A percentile compares a stretch with the other conserved stretches of the same genome.
These are phyloP conservation scores for Penicillium sp. DNA, from an alignment of 2,329 filamentous ascomycete genomes.

Conservation along the genomic window DNA sequence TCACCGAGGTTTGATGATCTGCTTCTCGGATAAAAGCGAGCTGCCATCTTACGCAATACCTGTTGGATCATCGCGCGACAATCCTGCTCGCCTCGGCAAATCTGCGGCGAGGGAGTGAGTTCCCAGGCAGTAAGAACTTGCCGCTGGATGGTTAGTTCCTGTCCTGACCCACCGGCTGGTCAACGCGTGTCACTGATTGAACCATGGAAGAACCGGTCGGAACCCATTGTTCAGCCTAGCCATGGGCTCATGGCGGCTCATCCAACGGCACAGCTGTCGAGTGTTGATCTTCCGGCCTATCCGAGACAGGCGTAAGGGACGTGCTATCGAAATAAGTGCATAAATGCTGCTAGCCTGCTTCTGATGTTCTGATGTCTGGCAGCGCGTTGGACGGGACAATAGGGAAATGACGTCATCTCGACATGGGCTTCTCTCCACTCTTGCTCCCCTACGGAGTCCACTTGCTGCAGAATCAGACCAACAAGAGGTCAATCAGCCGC, in stretches of 20 bases:
- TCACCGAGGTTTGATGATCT: neutral
- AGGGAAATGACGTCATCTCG: neutral
- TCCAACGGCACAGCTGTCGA: slow-evolving; percentile 1
- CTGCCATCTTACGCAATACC: slow-evolving; percentile 16
- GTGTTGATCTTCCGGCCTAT: neutral
- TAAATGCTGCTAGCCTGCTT: neutral
- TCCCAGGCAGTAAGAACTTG: slow-evolving; percentile 12
- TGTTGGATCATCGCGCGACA: slow-evolving; percentile 15
- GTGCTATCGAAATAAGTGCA: neutral
- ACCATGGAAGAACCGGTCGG: slow-evolving; percentile 5
- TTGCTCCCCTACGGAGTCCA: too few species aligned
- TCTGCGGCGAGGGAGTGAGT: slow-evolving; percentile 8
- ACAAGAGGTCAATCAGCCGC: too few species aligned
- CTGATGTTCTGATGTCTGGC: neutral
- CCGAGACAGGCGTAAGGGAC: neutral
- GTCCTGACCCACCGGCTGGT: slow-evolving; percentile 14
- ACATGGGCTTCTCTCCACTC: neutral
- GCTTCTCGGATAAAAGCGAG: neutral
- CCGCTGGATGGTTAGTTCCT: slow-evolving; percentile 14
- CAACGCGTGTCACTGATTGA: slow-evolving; percentile 11
- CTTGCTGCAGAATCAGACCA: too few species aligned
- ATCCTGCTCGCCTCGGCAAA: slow-evolving; percentile 10
- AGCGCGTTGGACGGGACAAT: neutral
- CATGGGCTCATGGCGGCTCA: neutral
- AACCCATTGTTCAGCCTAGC: slow-evolving; percentile 1